Evolutionary conservation across 352 stramenopile species (phyloP).

Genomic region (Phytophthora macrochlamydospora): DNA sequence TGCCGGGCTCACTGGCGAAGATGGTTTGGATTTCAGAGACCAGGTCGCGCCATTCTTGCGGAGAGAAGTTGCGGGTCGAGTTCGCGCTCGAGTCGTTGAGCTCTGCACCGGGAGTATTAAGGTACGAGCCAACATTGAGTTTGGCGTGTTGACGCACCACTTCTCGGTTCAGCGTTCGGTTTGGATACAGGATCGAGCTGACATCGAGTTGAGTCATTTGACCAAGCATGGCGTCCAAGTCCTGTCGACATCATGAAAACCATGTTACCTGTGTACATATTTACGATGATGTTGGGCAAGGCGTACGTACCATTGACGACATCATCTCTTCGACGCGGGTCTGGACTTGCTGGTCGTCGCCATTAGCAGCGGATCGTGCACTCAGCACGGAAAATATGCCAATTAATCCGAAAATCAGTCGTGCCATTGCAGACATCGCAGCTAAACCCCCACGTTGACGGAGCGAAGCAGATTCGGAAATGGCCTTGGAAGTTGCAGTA

Average conservation of each 20-base stretch:
- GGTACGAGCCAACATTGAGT: conserved; percentile 88
- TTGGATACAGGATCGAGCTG: conserved; percentile 67
- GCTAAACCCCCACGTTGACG: too few species aligned
- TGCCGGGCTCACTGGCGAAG: conserved; percentile 55
- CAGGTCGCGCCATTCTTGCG: conserved; percentile 71
- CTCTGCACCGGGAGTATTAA: conserved; percentile 72
- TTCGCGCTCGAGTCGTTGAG: conserved; percentile 30
- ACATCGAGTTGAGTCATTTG: conserved; percentile 94
- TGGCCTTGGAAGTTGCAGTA: conserved; percentile 9
- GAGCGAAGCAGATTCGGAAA: conserved; percentile 25
- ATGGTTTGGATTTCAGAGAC: conserved; percentile 84
- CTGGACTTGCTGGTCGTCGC: conserved; percentile 17
- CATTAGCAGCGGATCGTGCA: neutral
- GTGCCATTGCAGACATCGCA: conserved; percentile 10
- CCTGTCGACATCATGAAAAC: conserved; percentile 6
- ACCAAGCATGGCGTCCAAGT: conserved; percentile 66
- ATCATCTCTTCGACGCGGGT: conserved; percentile 30
- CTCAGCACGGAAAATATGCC: conserved; percentile 6
- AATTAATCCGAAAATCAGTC: conserved; percentile 4
- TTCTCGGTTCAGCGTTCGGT: conserved; percentile 67
- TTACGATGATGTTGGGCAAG: too few species aligned
- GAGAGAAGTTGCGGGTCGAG: conserved; percentile 52
- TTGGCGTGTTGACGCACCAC: conserved; percentile 70
- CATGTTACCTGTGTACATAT: too few species aligned
- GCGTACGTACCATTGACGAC: conserved; percentile 31